Evolutionary conservation across 306 rosid species (phyloP).

Genomic region (Cucumis hystrix): DNA sequence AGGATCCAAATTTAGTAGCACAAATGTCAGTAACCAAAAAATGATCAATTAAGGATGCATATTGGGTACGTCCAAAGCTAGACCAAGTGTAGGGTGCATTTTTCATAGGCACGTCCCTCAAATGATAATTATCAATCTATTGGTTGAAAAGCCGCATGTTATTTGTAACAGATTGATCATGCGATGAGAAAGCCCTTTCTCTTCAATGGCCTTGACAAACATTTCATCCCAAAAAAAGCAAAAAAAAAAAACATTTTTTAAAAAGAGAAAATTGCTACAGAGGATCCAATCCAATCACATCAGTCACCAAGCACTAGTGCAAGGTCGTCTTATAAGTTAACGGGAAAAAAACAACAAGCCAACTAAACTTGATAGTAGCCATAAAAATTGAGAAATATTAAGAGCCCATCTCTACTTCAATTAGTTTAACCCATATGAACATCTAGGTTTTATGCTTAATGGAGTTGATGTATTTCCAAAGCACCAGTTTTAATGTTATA

Average conservation of each 20-base stretch:
- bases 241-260: not conserved
- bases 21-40: not conserved
- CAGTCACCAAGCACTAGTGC: not conserved
- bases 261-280: not conserved
- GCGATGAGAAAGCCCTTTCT: not conserved
- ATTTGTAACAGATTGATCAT: no score
- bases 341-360: not conserved
- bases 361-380: not conserved
- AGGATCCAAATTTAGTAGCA: not conserved
- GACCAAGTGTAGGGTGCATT: no score
- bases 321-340: not conserved
- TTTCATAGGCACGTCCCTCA: no score
- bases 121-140: no score
- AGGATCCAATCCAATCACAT: not conserved
- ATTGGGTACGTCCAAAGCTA: no score
- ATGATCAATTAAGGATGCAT: no score
- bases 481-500: not conserved
- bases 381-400: not conserved
- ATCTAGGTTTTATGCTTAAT: not conserved
- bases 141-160: no score
- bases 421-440: not conserved
- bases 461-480: not conserved
- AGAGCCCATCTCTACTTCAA: not conserved
- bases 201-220: not conserved
- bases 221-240: not conserved